Evolutionary conservation across 129 eudicot species (phyloP), one percentile per base, ranked within the genome.

Genomic region (Artemisia tridentata): DNA sequence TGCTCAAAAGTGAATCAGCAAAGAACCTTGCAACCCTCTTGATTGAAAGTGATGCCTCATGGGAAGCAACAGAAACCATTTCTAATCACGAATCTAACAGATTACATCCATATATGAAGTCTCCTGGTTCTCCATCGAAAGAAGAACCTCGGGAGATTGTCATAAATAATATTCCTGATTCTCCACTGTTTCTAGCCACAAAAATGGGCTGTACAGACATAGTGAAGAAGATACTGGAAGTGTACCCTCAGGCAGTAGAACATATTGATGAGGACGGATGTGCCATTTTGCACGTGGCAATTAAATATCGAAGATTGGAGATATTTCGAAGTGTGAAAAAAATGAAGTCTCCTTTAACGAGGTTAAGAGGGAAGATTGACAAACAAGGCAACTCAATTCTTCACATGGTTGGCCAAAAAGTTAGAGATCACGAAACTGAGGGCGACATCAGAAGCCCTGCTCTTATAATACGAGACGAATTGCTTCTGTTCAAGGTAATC

Each of bases 241-340:
- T 20, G 70, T 65, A 75, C 43, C 84, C 80, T 34, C 71, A 63
- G 64, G 77, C 80, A 7, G 74, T 80, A 7, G 84, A 80, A 50
- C 73, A 80, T 20, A 47, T 75, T 18, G 84, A 75, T 50, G 49
- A 17, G 11, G 21, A 55, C 0, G 84, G 84, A 6, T 51, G 77
- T 10, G 57, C 38, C 49, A 71, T 80, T 63, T 58, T 80, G 29
- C 84, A 80, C 10, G 54, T 80, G 0, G 80, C 80, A 12, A 69
- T 80, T 6, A 47, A 64, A 59, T 56, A 80, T 57, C 74, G 80
- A 47, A 69, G 57, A 20, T 46, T 65, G 11, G 25, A 47, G 20
- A 65, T 80, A 11, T 51, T 63, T 65, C 48, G 70, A 43, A 14
- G 16, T 29, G 74, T 80, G 54, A 59, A 54, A 53, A 56, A 65